Evolutionary conservation across 1,139 yeast genomes (phyloP), one percentile per base, ranked within the genome.

Genomic region (Geotrichum restrictum): DNA sequence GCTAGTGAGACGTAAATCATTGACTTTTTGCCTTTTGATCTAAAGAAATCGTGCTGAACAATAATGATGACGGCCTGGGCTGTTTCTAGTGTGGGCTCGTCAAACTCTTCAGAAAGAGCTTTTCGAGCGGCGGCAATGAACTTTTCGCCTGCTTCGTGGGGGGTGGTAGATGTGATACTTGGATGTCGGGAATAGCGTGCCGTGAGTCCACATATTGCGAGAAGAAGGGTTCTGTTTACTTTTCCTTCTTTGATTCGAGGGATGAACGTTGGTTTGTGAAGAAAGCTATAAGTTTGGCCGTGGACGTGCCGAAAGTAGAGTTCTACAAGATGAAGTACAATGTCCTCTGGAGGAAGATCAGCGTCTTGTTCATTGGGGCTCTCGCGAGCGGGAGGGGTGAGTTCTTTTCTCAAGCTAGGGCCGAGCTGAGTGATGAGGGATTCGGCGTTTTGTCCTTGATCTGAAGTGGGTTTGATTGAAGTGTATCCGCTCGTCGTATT

Each of bases 141-240:
- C 13, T 56, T 57, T 49, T 69, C 72, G 14, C 73, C 73, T 1
- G 68, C 66, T 18, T 57, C 58, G 45, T 64, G 65, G 3, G 65
- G 62, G 8, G 67, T 51, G 16, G 45, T 45, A 10, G 60, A 57
- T 14, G 57, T 52, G 18, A 62, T 53, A 21, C 55, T 58, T 3
- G 73, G 71, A 52, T 69, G 71, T 14, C 63, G 61, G 2, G 72
- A 67, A 45, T 66, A 70, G 44, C 73, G 58, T 1, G 73, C 70
- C 1, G 71, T 58, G 22, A 70, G 60, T 3, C 70, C 71, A 48
- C 73, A 69, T 19, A 70, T 56, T 13, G 72, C 71, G 36, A 68
- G 56, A 4, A 70, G 60, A 10, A 70, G 61, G 1, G 66, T 64
- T 21, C 65, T 65, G 42, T 61, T 62, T 38, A 69, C 68, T 40